A percentile compares a stretch with the other conserved stretches of the same genome.
These are phyloP conservation scores for Hymenoscyphus occultus DNA, from an alignment of 2,329 filamentous ascomycete genomes.

Conservation along the genomic window DNA sequence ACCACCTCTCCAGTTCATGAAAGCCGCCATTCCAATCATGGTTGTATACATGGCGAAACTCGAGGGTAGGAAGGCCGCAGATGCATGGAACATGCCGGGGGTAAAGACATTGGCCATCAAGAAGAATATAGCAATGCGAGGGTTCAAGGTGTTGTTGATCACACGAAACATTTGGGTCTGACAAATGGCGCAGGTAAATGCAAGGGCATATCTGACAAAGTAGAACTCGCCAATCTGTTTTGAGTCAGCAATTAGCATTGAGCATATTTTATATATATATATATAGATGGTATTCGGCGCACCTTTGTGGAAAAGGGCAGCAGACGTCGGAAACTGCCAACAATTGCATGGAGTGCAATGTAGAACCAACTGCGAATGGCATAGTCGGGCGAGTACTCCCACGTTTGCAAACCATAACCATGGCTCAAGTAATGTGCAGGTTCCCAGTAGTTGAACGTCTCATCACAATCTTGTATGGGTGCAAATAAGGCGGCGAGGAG, in stretches of 20 bases:
- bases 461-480: slow-evolving; percentile 96
- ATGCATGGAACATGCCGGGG: slow-evolving; percentile 91
- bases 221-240: slow-evolving; percentile 73
- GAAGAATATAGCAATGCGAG: slow-evolving; percentile 82
- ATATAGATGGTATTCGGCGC: neutral
- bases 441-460: slow-evolving; percentile 99
- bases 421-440: slow-evolving; percentile 91
- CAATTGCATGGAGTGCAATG: slow-evolving; percentile 70
- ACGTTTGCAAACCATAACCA: slow-evolving; percentile 91
- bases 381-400: slow-evolving; percentile 96
- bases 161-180: slow-evolving; percentile 79
- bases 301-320: slow-evolving; percentile 61
- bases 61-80: slow-evolving; percentile 81
- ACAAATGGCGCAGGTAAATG: slow-evolving; percentile 72
- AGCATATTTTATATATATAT: neutral
- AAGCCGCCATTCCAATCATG: slow-evolving; percentile 81
- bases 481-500: slow-evolving; percentile 74
- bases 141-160: slow-evolving; percentile 73
- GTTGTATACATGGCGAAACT: slow-evolving; percentile 96
- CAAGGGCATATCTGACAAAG: slow-evolving; percentile 73
- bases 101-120: slow-evolving; percentile 73
- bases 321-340: slow-evolving; percentile 65
- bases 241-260: slow-evolving; percentile 13
- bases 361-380: slow-evolving; percentile 97
- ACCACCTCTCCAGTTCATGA: slow-evolving; percentile 84